phyloP scores from a whole-genome alignment of 768 basidiomycete genomes.

The Neoboletus brunneissimus region DNA sequence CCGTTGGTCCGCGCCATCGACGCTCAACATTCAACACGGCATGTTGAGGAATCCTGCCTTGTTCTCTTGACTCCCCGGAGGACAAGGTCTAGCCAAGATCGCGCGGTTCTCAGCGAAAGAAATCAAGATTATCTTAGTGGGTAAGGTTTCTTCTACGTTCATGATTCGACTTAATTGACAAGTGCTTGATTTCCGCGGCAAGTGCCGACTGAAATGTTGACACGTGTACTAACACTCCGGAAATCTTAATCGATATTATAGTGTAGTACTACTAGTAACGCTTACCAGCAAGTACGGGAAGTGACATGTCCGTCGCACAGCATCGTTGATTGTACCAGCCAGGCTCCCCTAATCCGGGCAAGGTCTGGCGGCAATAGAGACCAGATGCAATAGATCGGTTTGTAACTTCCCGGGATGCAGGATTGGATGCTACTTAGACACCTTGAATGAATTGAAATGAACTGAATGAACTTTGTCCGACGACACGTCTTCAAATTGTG shows the following conservation, averaged over 20 bases:
- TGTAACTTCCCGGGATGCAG: neutral
- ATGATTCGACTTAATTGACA: too few species aligned
- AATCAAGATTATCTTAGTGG: neutral
- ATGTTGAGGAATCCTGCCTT: neutral
- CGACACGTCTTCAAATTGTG: neutral
- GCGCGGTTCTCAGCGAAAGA: neutral
- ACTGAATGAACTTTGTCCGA: neutral
- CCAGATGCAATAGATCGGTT: neutral
- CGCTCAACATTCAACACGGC: neutral
- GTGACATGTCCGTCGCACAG: neutral
- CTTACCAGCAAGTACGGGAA: neutral
- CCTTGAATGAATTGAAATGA: neutral
- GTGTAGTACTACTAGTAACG: neutral
- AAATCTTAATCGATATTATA: neutral
- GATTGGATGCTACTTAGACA: neutral
- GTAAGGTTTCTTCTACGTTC: neutral
- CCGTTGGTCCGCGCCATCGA: conserved; percentile 7
- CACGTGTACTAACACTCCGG: neutral
- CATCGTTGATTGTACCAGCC: neutral
- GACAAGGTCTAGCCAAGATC: neutral
- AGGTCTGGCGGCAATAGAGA: neutral
- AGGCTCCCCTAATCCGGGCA: neutral
- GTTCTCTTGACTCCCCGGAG: neutral
- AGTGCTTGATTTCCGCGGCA: neutral
- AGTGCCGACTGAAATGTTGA: neutral